Evolutionary conservation across 2,329 filamentous ascomycete genomes (phyloP).

Genomic region (Aureobasidium musti): DNA sequence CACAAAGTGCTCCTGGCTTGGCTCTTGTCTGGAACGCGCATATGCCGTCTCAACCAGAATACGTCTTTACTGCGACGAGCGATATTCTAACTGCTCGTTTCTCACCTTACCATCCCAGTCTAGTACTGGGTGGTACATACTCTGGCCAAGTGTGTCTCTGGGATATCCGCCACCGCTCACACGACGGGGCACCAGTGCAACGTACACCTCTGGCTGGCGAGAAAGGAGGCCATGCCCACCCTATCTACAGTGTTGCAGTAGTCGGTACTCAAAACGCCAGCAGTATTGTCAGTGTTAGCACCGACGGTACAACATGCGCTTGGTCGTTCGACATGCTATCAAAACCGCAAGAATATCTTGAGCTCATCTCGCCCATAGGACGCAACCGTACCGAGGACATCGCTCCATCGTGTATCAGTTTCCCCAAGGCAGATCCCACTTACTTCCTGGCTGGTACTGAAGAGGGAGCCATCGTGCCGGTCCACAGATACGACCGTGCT

Average conservation of each 20-base stretch:
- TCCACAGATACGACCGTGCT: constrained; percentile 94
- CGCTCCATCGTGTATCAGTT: constrained; percentile 90
- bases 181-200: constrained; percentile 71
- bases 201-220: constrained; percentile 95
- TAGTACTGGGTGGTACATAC: constrained; percentile 95
- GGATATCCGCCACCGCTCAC: constrained; percentile 79
- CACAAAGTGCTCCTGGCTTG: constrained; percentile 87
- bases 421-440: constrained; percentile 91
- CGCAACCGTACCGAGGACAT: constrained; percentile 79
- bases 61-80: constrained; percentile 93
- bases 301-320: constrained; percentile 92
- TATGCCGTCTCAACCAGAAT: constrained; percentile 91
- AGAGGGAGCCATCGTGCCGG: constrained; percentile 94
- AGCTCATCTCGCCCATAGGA: constrained; percentile 77
- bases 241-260: constrained; percentile 92
- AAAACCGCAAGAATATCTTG: constrained; percentile 90
- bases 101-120: constrained; percentile 96
- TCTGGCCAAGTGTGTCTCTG: constrained; percentile 94
- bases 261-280: constrained; percentile 98
- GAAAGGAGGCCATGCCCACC: constrained; percentile 78
- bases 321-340: constrained; percentile 99
- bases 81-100: constrained; percentile 96
- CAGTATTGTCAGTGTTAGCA: constrained; percentile 96
- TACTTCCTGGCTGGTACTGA: constrained; percentile 98
- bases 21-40: constrained; percentile 98